Base-by-base conservation (phyloP, 352 stramenopile species). In the Globisporangium cederbergense region DNA sequence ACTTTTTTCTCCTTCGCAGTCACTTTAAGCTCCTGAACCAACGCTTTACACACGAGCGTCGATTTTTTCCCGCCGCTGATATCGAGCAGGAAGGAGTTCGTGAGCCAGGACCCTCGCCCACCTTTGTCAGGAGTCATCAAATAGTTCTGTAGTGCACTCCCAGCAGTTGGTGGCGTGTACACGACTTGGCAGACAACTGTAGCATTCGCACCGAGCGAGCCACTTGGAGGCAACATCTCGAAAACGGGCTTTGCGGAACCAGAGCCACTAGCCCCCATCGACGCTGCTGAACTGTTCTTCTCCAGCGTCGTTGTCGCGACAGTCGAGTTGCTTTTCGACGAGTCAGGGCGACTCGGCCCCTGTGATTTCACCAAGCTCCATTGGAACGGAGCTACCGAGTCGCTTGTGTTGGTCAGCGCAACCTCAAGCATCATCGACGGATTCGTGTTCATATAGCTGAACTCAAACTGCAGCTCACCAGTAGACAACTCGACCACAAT, bases 351-450 rank as follows among this genome's bases (percentile, higher is more conserved):
- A 25, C 46, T 62, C 64, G 20, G 5, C 62, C 9, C 3, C 56
- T 30, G 16, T 32, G 65, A 18, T 42, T 70, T 68, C 11, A 75
- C 40, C 36, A 70, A 14, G 13, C 57, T 81, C 95, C 94, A 98
- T 14, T 73, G 34, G 64, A 97, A 98, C 5, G 89, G 72, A 7
- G 92, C 94, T 8, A 77, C 64, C 0, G 89, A 95, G 45, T 98
- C 96, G 47, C 93, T 96, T 2, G 91, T 93, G 68, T 98, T 98
- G 0, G 78, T 91, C 30, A 98, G 63, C 9, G 77, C 68, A 0
- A 98, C 60, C 4, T 92, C 78, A 28, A 85, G 71, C 20, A 72
- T 56, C 53, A 96, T 75, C 0, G 71, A 77, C 0, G 76, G 61
- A 45, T 67, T 83, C 14, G 83, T 70, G 55, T 91, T 78, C 0